Percentiles rank a stretch among this genome's conserved stretches.
Evolutionary conservation across 2,329 filamentous ascomycete genomes (phyloP).

Genomic region (Arachnomyces sp.): DNA sequence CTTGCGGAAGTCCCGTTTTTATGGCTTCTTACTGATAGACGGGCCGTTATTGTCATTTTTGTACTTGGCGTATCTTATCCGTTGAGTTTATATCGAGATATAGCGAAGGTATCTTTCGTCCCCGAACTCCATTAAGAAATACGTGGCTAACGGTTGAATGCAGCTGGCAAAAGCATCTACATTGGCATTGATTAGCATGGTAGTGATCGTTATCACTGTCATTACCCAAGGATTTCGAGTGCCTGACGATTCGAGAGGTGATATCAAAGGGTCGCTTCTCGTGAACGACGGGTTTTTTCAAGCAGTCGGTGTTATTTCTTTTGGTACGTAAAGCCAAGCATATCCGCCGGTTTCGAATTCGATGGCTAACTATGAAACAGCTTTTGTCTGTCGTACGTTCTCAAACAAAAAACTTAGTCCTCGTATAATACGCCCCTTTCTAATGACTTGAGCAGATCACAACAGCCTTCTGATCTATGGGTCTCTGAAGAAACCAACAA

Average conservation of each 20-base stretch:
- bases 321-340: conserved; percentile 55
- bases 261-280: conserved; percentile 61
- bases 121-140: neutral
- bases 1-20: conserved; percentile 65
- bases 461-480: conserved; percentile 97
- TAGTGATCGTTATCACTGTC: conserved; percentile 79
- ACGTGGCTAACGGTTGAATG: conserved; percentile 6
- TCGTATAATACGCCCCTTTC: neutral
- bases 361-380: conserved; percentile 33
- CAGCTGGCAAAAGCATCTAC: conserved; percentile 94
- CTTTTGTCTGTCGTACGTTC: conserved; percentile 57
- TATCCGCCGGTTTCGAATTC: neutral
- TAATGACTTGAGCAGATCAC: conserved; percentile 51
- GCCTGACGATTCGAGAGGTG: conserved; percentile 61
- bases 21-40: conserved; percentile 71
- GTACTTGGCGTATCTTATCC: conserved; percentile 81
- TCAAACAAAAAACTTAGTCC: neutral
- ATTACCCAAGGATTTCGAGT: conserved; percentile 73
- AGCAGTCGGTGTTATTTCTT: conserved; percentile 95
- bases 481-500: conserved; percentile 83
- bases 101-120: conserved; percentile 64
- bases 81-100: conserved; percentile 87
- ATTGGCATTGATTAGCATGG: conserved; percentile 85
- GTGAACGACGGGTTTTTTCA: conserved; percentile 86
- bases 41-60: conserved; percentile 80